Evolutionary conservation across 1,284 basidiomycete species (phyloP), one percentile per base, ranked within the genome.

Genomic region (Fomitopsis betulina): DNA sequence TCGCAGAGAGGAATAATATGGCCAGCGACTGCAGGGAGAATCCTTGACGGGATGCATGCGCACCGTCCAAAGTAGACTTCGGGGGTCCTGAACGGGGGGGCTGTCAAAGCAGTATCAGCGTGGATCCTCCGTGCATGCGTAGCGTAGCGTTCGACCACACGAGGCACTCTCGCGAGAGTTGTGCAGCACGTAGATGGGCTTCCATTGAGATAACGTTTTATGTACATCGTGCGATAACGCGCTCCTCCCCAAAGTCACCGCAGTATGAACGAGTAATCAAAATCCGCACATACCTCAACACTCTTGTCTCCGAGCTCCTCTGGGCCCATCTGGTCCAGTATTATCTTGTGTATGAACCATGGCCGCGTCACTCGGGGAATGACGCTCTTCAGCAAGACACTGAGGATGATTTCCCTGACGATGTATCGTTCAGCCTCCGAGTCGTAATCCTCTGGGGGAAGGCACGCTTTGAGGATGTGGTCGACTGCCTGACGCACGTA

Each of bases 401-500:
- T 89, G 65, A 92, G 78, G 50, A 93, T 68, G 45, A 93, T 77
- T 73, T 94, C 93, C 54, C 91, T 82, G 32, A 91, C 73, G 59
- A 94, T 86, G 62, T 82, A 79, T 23, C 90, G 80, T 72, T 94
- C 89, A 3, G 83, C 73, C 51, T 91, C 86, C 4, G 89, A 80
- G 13, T 78, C 78, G 68, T 83, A 89, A 67, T 91, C 87, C 60
- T 88, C 83, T 5, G 75, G 70, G 0, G 92, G 88, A 15, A 94
- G 78, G 68, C 83, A 84, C 1, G 76, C 70, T 58, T 80, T 84
- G 63, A 94, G 75, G 47, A 93, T 72, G 54, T 83, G 80, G 68
- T 94, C 91, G 30, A 93, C 70, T 5, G 84, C 78, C 56, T 91
- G 86, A 39, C 92, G 84, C 58, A 91, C 79, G 68, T 94, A 94